Conservation (phyloP, 2,329 filamentous ascomycete species). For the Fusarium sp. region DNA sequence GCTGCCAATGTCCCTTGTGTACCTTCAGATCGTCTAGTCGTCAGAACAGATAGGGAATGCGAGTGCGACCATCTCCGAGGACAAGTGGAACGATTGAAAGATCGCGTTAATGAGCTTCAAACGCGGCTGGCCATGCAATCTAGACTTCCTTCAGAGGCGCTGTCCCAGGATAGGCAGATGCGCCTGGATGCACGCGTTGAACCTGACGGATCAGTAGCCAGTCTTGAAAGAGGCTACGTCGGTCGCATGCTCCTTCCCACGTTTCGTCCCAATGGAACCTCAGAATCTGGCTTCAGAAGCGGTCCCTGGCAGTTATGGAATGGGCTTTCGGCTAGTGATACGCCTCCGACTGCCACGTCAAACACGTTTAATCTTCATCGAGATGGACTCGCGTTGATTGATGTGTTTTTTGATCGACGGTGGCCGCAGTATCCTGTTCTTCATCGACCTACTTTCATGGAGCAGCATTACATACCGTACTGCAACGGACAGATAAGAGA, state of each 20-base stretch:
- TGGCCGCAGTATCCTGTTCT: constrained; percentile 41
- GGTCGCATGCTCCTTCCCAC: constrained; percentile 40
- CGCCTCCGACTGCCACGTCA: constrained; percentile 9
- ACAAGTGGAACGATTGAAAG: constrained; percentile 30
- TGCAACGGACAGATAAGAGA: constrained; percentile 2
- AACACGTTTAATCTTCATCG: constrained; percentile 24
- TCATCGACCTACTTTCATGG: constrained; percentile 39
- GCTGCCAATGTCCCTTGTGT: constrained; percentile 32
- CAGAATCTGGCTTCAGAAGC: constrained; percentile 35
- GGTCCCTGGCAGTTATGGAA: constrained; percentile 41
- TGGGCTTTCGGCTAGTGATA: constrained; percentile 31
- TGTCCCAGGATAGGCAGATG: not conserved
- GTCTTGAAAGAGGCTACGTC: constrained; percentile 27
- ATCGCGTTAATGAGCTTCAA: constrained; percentile 29
- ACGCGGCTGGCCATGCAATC: constrained; percentile 20
- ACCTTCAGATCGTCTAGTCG: constrained; percentile 37
- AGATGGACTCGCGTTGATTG: constrained; percentile 29
- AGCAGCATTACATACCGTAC: constrained; percentile 35
- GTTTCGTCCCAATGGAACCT: constrained; percentile 11
- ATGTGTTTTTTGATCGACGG: constrained; percentile 36
- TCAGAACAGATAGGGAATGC: constrained; percentile 35
- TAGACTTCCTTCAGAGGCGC: not conserved
- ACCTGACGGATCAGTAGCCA: constrained; percentile 19
- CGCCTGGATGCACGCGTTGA: not conserved
- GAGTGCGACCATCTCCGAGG: constrained; percentile 35